These are phyloP conservation scores for Dendrocalamus latiflorus DNA, from an alignment of 202 grass and related monocot species.

Conservation along the genomic window DNA sequence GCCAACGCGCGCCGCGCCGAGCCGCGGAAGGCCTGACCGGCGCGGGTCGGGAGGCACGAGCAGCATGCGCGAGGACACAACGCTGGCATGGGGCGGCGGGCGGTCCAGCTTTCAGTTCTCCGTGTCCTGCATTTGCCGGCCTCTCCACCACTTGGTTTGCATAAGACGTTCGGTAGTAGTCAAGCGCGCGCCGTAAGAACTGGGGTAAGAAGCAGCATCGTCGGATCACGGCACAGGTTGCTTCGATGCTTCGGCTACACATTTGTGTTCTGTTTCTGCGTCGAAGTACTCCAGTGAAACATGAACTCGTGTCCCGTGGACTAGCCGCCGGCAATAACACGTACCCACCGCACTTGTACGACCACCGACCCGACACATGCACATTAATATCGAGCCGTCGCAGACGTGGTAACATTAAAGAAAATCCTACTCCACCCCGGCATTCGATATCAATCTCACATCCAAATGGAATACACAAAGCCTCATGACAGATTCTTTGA, in stretches of 20 bases:
- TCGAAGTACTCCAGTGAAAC: not conserved
- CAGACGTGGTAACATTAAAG: not conserved
- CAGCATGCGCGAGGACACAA: too few relatives aligned
- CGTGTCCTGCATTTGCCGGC: too few relatives aligned
- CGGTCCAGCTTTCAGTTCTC: too few relatives aligned
- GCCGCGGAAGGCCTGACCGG: not conserved
- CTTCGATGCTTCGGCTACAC: not conserved
- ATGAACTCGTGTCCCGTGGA: not conserved
- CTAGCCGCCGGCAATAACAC: not conserved
- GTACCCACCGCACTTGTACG: not conserved
- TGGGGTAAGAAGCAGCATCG: not conserved
- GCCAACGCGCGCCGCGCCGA: not conserved
- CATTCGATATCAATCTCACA: not conserved
- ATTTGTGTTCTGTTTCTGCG: not conserved
- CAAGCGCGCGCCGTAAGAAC: not conserved
- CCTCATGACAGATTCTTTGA: not conserved
- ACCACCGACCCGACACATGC: not conserved
- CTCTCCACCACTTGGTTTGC: too few relatives aligned
- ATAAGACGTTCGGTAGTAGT: too few relatives aligned
- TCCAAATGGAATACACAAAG: not conserved
- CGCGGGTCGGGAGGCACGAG: too few relatives aligned
- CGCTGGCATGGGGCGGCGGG: too few relatives aligned
- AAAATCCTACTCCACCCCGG: not conserved
- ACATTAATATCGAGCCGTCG: not conserved
- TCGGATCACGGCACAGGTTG: not conserved